Evolutionary conservation across 352 stramenopile genomes (phyloP).

Genomic region (Phytophthora rubi): DNA sequence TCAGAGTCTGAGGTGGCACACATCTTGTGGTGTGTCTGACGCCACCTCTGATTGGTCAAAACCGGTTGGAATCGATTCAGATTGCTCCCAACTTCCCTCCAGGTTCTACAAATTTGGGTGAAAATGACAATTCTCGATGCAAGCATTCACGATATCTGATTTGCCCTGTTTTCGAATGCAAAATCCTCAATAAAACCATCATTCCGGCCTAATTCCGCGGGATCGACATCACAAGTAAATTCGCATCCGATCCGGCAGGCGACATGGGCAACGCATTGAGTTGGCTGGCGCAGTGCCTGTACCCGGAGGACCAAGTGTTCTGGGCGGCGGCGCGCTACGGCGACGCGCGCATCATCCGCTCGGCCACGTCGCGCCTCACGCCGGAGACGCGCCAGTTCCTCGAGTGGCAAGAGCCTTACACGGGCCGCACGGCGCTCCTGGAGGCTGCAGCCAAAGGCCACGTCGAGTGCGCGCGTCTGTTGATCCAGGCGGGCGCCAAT

Average conservation of each 20-base stretch:
- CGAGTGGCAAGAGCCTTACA: constrained; percentile 66
- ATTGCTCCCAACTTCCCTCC: no score
- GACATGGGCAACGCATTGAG: constrained; percentile 55
- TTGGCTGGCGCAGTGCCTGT: constrained; percentile 63
- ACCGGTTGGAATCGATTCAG: no score
- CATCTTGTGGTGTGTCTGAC: no score
- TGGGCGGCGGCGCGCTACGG: constrained; percentile 56
- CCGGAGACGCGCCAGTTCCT: constrained; percentile 47
- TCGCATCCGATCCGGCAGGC: constrained; percentile 7
- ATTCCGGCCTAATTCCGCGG: constrained; percentile 13
- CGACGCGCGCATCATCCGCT: constrained; percentile 46
- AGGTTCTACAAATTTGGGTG: no score
- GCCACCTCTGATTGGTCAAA: no score
- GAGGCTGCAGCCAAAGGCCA: constrained; percentile 51
- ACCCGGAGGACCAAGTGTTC: constrained; percentile 60
- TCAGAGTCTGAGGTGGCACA: no score
- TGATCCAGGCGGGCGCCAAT: constrained; percentile 55
- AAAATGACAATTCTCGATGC: no score
- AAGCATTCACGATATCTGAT: background rate
- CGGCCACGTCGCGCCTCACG: constrained; percentile 44
- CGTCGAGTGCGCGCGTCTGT: constrained; percentile 48
- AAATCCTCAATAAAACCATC: constrained; percentile 24
- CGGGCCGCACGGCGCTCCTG: constrained; percentile 49
- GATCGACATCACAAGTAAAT: constrained; percentile 16
- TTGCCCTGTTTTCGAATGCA: constrained; percentile 8